Percentiles rank a stretch among this genome's conserved stretches.
phyloP scores from a whole-genome alignment of 257 asterid species.

The Salvia miltiorrhiza region DNA sequence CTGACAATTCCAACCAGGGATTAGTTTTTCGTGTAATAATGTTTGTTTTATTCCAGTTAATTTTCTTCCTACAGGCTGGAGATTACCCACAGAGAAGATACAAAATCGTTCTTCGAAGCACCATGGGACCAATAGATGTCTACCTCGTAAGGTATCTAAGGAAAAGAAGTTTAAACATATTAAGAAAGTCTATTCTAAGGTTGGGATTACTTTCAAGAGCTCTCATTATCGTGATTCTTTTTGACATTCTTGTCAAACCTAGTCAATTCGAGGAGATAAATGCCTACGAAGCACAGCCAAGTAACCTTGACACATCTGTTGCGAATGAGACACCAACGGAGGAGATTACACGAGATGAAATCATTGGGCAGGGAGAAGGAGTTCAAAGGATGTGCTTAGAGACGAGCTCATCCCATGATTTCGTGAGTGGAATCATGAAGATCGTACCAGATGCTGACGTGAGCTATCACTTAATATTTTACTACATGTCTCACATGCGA shows the following conservation, averaged over 20 bases:
- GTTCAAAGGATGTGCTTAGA: conserved; percentile 42
- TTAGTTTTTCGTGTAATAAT: not conserved
- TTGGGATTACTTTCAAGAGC: not conserved
- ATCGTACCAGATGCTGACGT: conserved; percentile 76
- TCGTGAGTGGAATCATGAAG: conserved; percentile 61
- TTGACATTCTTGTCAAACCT: not conserved
- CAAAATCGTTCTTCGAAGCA: conserved; percentile 65
- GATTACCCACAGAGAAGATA: conserved; percentile 85
- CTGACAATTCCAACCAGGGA: not conserved
- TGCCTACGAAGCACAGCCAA: conserved; percentile 42
- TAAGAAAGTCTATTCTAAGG: not conserved
- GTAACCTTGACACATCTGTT: conserved; percentile 44
- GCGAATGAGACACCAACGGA: conserved; percentile 34
- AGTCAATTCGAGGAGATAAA: conserved; percentile 70
- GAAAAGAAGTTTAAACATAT: not conserved
- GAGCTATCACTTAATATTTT: conserved; percentile 26
- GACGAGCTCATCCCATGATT: conserved; percentile 55
- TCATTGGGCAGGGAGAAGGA: conserved; percentile 30
- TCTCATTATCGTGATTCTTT: not conserved
- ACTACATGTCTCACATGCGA: no score
- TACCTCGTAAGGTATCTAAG: conserved; percentile 65
- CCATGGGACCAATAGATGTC: conserved; percentile 80
- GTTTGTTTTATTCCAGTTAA: not conserved
- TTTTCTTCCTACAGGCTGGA: conserved; percentile 46
- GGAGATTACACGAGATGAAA: conserved; percentile 44